Base-by-base conservation (phyloP, 2,329 filamentous ascomycete genomes). In the Chaetoscypha palmicola region DNA sequence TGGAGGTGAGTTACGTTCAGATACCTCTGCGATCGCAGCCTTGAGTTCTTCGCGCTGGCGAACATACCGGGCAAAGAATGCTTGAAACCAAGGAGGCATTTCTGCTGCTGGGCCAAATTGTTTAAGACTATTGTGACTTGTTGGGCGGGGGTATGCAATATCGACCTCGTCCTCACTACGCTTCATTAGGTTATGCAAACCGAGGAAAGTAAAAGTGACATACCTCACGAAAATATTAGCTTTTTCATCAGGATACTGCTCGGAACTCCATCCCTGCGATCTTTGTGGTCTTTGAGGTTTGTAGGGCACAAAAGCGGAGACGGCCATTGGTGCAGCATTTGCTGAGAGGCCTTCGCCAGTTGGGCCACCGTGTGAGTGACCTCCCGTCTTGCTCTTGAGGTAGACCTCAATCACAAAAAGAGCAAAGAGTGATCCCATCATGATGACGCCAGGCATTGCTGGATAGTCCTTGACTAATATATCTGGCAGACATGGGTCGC, bases 21-120 rank as follows among this genome's bases (percentile, higher is more conserved):
- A 21, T 17, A 39, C 40, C 9, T 60, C 61, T 49, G 69, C 66
- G 57, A 80, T 68, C 66, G 75, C 70, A 43, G 67, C 67, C 49
- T 79, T 62, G 66, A 79, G 71, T 57, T 79, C 74, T 21, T 77
- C 69, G 23, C 76, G 71, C 56, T 80, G 76, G 42, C 74, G 74
- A 30, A 80, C 66, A 45, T 79, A 80, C 46, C 79, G 76, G 61
- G 79, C 75, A 61, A 78, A 79, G 54, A 79, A 79, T 43, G 77
- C 74, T 46, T 77, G 66, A 58, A 79, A 79, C 76, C 77, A 79
- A 0, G 74, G 66, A 0, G 76, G 76, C 76, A 79, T 79, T 51
- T 70, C 66, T 2, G 66, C 68, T 5, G 55, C 59, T 3, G 64
- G 61, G 7, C 43, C 47, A 26, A 26, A 36, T 38, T 30, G 33